Percentiles rank a stretch among this genome's conserved stretches.
Conservation (phyloP, 1,284 basidiomycete genomes). For the Ganoderma leucocontextum region DNA sequence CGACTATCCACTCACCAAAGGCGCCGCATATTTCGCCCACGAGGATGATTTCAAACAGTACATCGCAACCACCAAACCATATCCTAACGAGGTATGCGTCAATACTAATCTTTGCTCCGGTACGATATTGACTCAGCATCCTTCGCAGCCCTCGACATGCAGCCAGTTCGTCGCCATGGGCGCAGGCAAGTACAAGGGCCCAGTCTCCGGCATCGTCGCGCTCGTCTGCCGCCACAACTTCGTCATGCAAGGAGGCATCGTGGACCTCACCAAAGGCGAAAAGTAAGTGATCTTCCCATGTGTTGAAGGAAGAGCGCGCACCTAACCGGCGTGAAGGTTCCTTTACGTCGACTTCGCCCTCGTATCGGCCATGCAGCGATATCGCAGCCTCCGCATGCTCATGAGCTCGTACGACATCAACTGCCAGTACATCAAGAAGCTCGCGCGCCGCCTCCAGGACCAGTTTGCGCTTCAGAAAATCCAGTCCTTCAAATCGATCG, state of each 20-base stretch:
- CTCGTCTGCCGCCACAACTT: conserved; percentile 15
- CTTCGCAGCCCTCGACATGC: conserved; percentile 7
- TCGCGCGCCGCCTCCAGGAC: neutral
- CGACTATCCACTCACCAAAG: conserved; percentile 17
- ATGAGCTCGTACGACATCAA: conserved; percentile 22
- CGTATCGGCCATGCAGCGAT: conserved; percentile 14
- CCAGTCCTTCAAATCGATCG: conserved; percentile 1
- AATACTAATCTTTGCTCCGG: too few relatives aligned
- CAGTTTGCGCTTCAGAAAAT: neutral
- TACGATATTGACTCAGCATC: neutral
- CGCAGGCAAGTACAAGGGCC: conserved; percentile 20
- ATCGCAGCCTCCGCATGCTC: conserved; percentile 5
- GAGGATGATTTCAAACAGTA: conserved; percentile 17
- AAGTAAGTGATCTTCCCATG: neutral
- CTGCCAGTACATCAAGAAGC: conserved; percentile 24
- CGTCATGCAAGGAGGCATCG: conserved; percentile 12
- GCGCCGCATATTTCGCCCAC: conserved; percentile 20
- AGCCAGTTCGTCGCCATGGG: conserved; percentile 20
- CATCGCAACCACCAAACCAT: neutral
- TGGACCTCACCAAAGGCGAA: conserved; percentile 12
- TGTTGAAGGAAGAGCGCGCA: too few relatives aligned
- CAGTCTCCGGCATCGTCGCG: conserved; percentile 9
- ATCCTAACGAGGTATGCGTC: conserved; percentile 2
- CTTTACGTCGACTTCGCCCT: conserved; percentile 20
- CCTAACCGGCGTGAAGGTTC: neutral